Percentiles rank a stretch among this genome's conserved stretches.
Conservation (phyloP, 179 eudicot species). For the Sideroxylon spinosum region DNA sequence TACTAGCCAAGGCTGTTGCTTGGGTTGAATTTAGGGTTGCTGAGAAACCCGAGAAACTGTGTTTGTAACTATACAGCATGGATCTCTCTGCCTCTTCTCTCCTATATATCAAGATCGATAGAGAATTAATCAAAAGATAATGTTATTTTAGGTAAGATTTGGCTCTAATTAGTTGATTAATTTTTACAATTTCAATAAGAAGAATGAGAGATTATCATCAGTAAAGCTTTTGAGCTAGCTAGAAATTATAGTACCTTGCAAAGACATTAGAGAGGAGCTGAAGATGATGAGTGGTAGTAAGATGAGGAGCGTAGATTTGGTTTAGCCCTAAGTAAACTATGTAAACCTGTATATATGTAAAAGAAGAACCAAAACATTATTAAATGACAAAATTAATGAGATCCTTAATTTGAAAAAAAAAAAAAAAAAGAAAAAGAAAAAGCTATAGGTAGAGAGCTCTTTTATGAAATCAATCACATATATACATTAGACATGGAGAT, state of each 20-base stretch:
- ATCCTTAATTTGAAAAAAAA: not conserved
- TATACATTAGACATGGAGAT: constrained; percentile 31
- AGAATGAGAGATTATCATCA: not conserved
- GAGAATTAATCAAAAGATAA: not conserved
- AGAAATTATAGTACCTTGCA: constrained; percentile 23
- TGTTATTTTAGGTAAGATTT: not conserved
- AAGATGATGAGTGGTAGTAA: constrained; percentile 37
- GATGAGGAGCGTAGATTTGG: constrained; percentile 30
- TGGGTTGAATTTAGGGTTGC: constrained; percentile 54
- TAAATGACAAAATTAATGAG: not conserved
- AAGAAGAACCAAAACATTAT: constrained; percentile 2
- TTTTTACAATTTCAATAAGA: not conserved
- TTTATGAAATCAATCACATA: constrained; percentile 6
- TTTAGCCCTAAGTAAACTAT: constrained; percentile 46
- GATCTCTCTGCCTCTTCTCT: constrained; percentile 46
- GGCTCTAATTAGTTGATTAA: not conserved
- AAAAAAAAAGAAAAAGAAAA: too few relatives aligned
- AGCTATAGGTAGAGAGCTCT: not conserved
- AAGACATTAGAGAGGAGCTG: constrained; percentile 41
- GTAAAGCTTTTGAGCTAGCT: not conserved
- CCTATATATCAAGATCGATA: constrained; percentile 20
- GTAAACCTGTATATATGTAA: constrained; percentile 32
- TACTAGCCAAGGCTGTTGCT: constrained; percentile 43
- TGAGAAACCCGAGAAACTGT: constrained; percentile 59
- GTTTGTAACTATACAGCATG: constrained; percentile 63